Evolutionary conservation across 2,329 filamentous ascomycete species (phyloP).

Genomic region (Alternaria burnsii): DNA sequence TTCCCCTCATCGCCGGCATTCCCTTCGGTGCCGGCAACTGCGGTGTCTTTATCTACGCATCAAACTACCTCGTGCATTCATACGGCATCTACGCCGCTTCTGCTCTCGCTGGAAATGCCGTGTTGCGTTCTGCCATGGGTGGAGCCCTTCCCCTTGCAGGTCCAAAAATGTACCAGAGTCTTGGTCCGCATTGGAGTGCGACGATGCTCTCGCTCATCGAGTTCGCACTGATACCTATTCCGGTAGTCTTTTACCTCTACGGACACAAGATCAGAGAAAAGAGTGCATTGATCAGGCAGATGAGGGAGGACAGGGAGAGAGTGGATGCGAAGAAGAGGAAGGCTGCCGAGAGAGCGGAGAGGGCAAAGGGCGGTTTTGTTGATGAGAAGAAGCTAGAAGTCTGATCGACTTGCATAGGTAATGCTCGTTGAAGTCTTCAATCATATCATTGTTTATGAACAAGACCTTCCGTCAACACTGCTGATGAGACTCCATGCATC

Average conservation of each 20-base stretch:
- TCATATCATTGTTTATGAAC: background rate
- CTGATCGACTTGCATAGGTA: constrained; percentile 4
- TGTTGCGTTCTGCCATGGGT: constrained; percentile 76
- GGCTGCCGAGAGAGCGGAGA: constrained; percentile 54
- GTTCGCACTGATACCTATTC: constrained; percentile 78
- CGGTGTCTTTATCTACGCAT: constrained; percentile 81
- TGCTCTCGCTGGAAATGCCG: constrained; percentile 80
- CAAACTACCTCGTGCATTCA: constrained; percentile 79
- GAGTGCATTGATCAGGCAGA: constrained; percentile 61
- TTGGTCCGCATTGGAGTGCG: constrained; percentile 81
- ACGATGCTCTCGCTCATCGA: constrained; percentile 79
- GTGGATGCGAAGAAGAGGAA: constrained; percentile 51
- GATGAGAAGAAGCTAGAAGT: constrained; percentile 24
- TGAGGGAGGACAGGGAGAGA: constrained; percentile 56
- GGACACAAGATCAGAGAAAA: constrained; percentile 65
- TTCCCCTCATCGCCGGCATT: constrained; percentile 78
- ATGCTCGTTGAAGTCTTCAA: background rate
- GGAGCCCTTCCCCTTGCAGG: constrained; percentile 81
- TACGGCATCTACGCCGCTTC: constrained; percentile 86
- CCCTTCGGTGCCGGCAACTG: constrained; percentile 82
- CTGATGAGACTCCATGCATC: constrained; percentile 15
- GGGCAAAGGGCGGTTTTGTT: constrained; percentile 36
- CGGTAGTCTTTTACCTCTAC: constrained; percentile 77
- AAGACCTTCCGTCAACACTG: background rate
- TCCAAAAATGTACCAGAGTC: constrained; percentile 63